Evolutionary conservation across 2,329 filamentous ascomycete species (phyloP).

Genomic region (Chrysoporthe deuterocubensis): DNA sequence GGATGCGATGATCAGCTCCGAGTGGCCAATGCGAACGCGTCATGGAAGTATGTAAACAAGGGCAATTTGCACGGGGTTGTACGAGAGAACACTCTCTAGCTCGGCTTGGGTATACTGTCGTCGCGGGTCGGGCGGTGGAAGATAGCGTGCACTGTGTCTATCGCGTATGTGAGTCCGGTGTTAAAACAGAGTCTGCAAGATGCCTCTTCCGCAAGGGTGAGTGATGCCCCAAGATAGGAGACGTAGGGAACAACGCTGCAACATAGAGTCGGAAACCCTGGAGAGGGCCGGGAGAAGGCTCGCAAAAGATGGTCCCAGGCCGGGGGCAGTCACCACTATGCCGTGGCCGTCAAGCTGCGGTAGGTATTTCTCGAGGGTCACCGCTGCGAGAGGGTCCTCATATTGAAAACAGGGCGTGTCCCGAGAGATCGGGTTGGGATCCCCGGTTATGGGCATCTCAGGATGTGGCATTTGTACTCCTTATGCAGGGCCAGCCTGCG

Average conservation of each 20-base stretch:
- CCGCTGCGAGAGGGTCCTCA: neutral
- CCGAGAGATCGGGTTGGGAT: conserved; percentile 4
- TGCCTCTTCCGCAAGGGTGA: neutral
- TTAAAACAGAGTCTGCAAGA: neutral
- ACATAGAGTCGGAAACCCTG: neutral
- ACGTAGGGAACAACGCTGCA: neutral
- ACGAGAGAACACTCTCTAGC: neutral
- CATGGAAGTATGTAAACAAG: neutral
- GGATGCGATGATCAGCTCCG: neutral
- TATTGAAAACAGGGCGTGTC: neutral
- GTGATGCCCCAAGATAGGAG: neutral
- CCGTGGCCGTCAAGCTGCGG: neutral
- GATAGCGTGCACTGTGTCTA: conserved; percentile 3
- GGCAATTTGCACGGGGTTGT: conserved; percentile 1
- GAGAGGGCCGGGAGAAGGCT: neutral
- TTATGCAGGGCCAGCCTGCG: conserved; percentile 13
- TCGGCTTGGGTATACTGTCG: neutral
- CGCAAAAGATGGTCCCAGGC: neutral
- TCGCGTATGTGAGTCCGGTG: neutral
- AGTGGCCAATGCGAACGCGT: conserved; percentile 4
- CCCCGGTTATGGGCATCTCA: neutral
- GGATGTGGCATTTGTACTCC: conserved; percentile 12
- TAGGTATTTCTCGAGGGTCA: neutral
- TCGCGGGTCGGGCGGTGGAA: neutral
- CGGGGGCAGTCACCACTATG: neutral